These are phyloP conservation scores for Metschnikowia anglica DNA, from an alignment of 805 yeast genomes.

Conservation along the genomic window DNA sequence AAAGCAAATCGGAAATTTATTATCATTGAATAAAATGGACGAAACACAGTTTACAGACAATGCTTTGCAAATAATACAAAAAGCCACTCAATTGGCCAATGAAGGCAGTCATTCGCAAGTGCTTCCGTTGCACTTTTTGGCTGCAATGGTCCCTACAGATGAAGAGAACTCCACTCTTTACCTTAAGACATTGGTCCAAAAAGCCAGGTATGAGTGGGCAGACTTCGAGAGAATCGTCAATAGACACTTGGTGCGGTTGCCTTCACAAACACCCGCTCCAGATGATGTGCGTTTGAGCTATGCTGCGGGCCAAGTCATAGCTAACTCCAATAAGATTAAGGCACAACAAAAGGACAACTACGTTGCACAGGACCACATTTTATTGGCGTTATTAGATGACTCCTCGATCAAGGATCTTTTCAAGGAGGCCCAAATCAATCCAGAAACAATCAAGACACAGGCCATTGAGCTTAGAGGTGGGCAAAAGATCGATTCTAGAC, in stretches of 20 bases:
- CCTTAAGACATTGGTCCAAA: conserved; percentile 77
- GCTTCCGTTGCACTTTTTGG: conserved; percentile 84
- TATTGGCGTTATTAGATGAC: conserved; percentile 84
- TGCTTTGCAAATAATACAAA: conserved; percentile 76
- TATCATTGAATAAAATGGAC: conserved; percentile 39
- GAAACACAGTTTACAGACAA: conserved; percentile 88
- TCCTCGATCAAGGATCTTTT: conserved; percentile 64
- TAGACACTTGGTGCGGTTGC: conserved; percentile 75
- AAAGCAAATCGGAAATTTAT: no score
- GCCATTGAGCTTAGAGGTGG: conserved; percentile 81
- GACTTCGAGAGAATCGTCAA: conserved; percentile 77
- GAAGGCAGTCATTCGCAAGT: conserved; percentile 83
- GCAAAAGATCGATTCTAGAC: conserved; percentile 88
- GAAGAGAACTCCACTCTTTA: conserved; percentile 49
- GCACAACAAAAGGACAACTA: conserved; percentile 86
- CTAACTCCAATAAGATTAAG: conserved; percentile 73
- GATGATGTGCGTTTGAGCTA: conserved; percentile 72
- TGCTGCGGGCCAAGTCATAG: conserved; percentile 72
- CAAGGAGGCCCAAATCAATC: conserved; percentile 66
- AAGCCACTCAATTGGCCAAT: conserved; percentile 78
- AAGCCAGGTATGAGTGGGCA: conserved; percentile 86
- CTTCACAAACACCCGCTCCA: conserved; percentile 89
- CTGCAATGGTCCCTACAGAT: conserved; percentile 79
- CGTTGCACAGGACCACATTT: conserved; percentile 91
- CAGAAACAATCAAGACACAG: conserved; percentile 73